A percentile compares a stretch with the other conserved stretches of the same genome.
phyloP scores from a whole-genome alignment of 2,329 filamentous ascomycete genomes.

The Hymenoscyphus fructigenus region DNA sequence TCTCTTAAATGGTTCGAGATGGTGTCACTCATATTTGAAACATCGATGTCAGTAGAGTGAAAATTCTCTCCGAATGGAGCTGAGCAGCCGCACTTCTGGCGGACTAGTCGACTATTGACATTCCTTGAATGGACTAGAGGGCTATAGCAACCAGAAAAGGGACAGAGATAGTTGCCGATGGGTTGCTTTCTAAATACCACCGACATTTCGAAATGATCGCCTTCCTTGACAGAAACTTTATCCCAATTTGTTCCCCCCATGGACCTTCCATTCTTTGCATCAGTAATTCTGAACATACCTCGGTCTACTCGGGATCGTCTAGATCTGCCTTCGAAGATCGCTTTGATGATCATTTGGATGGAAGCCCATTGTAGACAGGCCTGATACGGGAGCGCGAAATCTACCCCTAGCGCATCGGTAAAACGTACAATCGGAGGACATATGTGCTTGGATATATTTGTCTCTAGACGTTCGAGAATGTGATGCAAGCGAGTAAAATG shows the following conservation, averaged over 20 bases:
- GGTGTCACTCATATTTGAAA: too few relatives aligned
- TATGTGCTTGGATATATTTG: neutral
- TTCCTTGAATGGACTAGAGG: neutral
- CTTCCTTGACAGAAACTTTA: neutral
- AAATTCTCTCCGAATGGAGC: too few relatives aligned
- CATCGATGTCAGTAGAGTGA: too few relatives aligned
- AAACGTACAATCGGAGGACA: conserved; percentile 10
- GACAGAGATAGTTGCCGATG: neutral
- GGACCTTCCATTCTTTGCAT: neutral
- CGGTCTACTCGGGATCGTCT: neutral
- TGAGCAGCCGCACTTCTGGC: neutral
- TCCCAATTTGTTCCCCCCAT: neutral
- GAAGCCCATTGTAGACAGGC: conserved; percentile 11
- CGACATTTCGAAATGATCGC: neutral
- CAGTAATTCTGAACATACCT: neutral
- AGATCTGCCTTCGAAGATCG: neutral
- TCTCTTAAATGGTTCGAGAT: too few relatives aligned
- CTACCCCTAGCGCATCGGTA: conserved; percentile 14
- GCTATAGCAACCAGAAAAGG: neutral
- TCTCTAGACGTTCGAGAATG: neutral
- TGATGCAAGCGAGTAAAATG: neutral
- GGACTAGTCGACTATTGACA: neutral
- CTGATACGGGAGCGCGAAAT: conserved; percentile 12
- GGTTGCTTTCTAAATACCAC: neutral
- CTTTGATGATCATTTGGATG: neutral